Base-by-base conservation (phyloP, 2,329 filamentous ascomycete genomes). In the Alternaria consortialis region DNA sequence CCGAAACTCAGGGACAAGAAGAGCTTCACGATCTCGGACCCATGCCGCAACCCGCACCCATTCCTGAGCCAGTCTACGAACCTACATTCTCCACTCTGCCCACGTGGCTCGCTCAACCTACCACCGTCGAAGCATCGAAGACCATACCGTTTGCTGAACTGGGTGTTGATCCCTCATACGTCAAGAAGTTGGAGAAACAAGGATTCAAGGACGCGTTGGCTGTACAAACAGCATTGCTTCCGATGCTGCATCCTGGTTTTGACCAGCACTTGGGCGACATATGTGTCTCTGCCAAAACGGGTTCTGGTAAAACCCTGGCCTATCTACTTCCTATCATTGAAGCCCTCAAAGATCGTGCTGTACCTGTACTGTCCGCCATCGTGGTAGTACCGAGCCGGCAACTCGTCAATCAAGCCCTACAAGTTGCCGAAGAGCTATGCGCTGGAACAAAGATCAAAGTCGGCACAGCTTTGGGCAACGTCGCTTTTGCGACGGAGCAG, bases 261-360 rank as follows among this genome's bases (percentile, higher is more conserved):
- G 83, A 85, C 57, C 82, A 86, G 36, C 85, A 88, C 36, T 81
- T 86, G 1, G 91, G 92, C 5, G 95, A 99, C 76, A 80, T 99
- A 5, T 90, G 97, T 44, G 90, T 99, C 3, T 95, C 93, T 7
- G 95, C 96, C 0, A 91, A 94, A 1, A 99, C 95, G 0, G 95
- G 95, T 8, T 98, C 95, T 0, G 95, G 95, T 58, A 99, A 99
- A 77, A 99, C 95, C 0, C 79, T 99, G 15, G 91, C 94, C 0
- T 99, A 99, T 73, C 87, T 94, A 0, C 82, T 99, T 3, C 95
- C 95, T 0, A 88, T 99, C 60, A 86, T 97, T 4, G 88, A 93
- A 46, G 89, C 90, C 52, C 82, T 99, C 50, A 89, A 90, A 66
- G 83, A 86, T 32, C 85, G 86, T 13, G 81, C 81, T 23, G 84